Evolutionary conservation across 352 stramenopile genomes (phyloP).

Genomic region (Globisporangium paddicum): DNA sequence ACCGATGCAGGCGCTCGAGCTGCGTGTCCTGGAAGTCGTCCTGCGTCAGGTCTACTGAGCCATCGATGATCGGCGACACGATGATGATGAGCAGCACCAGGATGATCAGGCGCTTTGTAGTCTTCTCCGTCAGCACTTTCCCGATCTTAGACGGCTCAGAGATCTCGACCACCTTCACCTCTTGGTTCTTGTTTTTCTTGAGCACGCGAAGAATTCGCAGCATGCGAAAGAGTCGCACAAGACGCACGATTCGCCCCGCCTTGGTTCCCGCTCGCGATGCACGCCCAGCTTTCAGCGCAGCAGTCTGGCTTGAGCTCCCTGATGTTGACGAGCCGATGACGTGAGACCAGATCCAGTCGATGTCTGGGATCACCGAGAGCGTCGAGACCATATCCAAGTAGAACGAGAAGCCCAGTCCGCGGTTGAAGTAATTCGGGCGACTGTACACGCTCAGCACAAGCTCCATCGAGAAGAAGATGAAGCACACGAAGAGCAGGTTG

Average conservation of each 20-base stretch:
- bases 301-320: slow-evolving; percentile 33
- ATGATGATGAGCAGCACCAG: slow-evolving; percentile 88
- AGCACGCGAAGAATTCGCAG: slow-evolving; percentile 83
- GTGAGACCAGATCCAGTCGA: slow-evolving; percentile 78
- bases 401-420: slow-evolving; percentile 78
- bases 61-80: slow-evolving; percentile 77
- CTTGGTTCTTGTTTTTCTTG: slow-evolving; percentile 68
- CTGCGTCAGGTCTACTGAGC: slow-evolving; percentile 55
- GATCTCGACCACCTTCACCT: slow-evolving; percentile 57
- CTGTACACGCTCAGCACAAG: slow-evolving; percentile 65
- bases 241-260: slow-evolving; percentile 87
- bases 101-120: slow-evolving; percentile 90
- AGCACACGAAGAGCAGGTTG: slow-evolving; percentile 75
- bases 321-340: slow-evolving; percentile 35
- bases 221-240: slow-evolving; percentile 90
- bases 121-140: slow-evolving; percentile 94
- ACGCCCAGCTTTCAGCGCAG: slow-evolving; percentile 77
- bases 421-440: slow-evolving; percentile 76
- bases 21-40: slow-evolving; percentile 77
- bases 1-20: slow-evolving; percentile 78
- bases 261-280: slow-evolving; percentile 85
- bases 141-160: slow-evolving; percentile 92
- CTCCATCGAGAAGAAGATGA: slow-evolving; percentile 75
- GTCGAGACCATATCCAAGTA: slow-evolving; percentile 94
- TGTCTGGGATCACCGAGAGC: slow-evolving; percentile 89